Evolutionary conservation across 2,329 filamentous ascomycete species (phyloP), one percentile per base, ranked within the genome.

Genomic region (Exophiala sideris): DNA sequence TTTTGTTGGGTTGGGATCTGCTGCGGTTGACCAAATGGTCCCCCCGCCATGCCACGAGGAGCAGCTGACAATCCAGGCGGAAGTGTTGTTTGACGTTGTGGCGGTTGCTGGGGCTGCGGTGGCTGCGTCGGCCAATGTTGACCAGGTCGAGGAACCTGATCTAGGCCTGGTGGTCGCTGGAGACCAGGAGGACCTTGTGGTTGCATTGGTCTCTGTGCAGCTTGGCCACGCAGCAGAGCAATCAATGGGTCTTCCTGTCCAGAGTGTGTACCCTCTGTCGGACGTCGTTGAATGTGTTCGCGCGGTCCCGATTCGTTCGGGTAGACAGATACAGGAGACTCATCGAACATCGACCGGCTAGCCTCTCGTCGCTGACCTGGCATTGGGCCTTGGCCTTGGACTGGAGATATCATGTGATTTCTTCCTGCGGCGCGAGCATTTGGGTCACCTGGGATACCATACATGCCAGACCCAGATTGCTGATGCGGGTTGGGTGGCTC

Each of bases 131-230:
- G 63, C 64, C 55, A 70, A 67, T 18, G 56, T 11, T 57, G 54
- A 39, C 49, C 50, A 21, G 44, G 50, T 50, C 54, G 53, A 32
- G 69, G 69, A 58, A 73, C 57, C 49, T 74, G 71, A 18, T 75
- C 72, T 40, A 76, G 68, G 16, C 73, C 74, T 33, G 72, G 73
- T 38, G 74, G 73, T 53, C 73, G 67, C 56, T 72, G 73, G 29
- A 76, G 66, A 18, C 68, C 69, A 45, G 59, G 61, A 29, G 61
- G 61, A 21, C 48, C 74, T 69, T 18, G 66, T 60, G 66, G 65
- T 64, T 65, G 41, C 66, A 69, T 57, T 66, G 65, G 11, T 69
- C 69, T 21, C 67, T 71, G 53, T 68, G 67, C 11, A 66, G 66
- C 44, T 71, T 70, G 57, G 34, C 45, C 44, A 33, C 54, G 48